Conservation (phyloP, 2,329 filamentous ascomycete species). For the Aspergillus hiratsukae region DNA sequence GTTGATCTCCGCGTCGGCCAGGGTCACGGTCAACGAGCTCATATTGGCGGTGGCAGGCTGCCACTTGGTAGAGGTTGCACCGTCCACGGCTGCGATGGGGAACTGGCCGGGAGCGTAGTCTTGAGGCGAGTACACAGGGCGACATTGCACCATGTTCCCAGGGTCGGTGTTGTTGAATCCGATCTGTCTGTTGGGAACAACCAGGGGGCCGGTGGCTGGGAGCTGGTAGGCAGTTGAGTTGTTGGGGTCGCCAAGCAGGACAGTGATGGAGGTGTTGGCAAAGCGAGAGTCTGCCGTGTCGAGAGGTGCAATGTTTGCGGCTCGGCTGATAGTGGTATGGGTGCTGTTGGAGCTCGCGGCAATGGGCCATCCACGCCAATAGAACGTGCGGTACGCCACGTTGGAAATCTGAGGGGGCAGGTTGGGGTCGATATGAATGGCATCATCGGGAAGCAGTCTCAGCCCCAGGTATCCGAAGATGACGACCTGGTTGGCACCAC, state of each 20-base stretch:
- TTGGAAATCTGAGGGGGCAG: constrained; percentile 62
- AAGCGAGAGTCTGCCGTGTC: constrained; percentile 53
- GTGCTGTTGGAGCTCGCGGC: constrained; percentile 58
- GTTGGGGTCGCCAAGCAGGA: constrained; percentile 50
- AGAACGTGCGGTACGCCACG: constrained; percentile 59
- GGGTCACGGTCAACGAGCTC: constrained; percentile 54
- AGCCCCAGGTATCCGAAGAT: constrained; percentile 65
- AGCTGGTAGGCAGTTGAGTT: constrained; percentile 45
- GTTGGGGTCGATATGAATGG: constrained; percentile 60
- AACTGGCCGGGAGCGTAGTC: constrained; percentile 62
- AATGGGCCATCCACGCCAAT: constrained; percentile 63
- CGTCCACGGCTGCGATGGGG: constrained; percentile 63
- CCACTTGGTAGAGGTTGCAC: constrained; percentile 63
- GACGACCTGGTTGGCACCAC: constrained; percentile 63
- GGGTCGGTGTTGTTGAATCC: constrained; percentile 51
- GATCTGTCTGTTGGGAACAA: constrained; percentile 56
- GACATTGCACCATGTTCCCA: constrained; percentile 64
- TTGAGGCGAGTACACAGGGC: constrained; percentile 46
- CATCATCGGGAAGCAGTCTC: constrained; percentile 53
- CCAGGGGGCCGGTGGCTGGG: constrained; percentile 47
- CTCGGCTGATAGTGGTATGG: constrained; percentile 58
- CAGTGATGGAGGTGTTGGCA: constrained; percentile 51
- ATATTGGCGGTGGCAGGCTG: constrained; percentile 53
- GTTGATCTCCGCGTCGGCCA: constrained; percentile 38
- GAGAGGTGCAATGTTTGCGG: constrained; percentile 41